phyloP scores from a whole-genome alignment of 164 flowering plant genomes.

The Vitis cinerea region DNA sequence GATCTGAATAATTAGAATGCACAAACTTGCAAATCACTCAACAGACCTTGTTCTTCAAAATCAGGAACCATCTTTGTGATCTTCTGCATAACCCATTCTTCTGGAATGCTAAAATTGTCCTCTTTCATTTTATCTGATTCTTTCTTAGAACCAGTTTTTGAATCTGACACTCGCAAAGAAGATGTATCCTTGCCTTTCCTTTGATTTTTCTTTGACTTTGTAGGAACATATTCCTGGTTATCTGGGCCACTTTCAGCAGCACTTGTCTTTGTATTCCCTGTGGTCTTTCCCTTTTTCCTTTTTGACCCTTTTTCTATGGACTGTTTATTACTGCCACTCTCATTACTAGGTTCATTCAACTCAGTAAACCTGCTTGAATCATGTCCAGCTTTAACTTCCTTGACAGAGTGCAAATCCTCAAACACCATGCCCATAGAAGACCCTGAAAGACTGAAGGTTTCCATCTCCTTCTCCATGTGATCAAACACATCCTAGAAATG shows the following conservation, averaged over 20 bases:
- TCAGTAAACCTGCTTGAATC: constrained; percentile 36
- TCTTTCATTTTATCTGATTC: constrained; percentile 42
- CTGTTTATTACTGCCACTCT: constrained; percentile 40
- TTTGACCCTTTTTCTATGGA: constrained; percentile 63
- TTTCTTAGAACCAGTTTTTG: constrained; percentile 55
- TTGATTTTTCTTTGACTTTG: constrained; percentile 77
- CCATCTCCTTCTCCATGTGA: constrained; percentile 64
- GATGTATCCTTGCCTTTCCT: constrained; percentile 61
- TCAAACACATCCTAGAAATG: constrained; percentile 58
- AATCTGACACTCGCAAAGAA: constrained; percentile 44
- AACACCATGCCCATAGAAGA: constrained; percentile 22
- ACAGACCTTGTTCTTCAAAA: constrained; percentile 74
- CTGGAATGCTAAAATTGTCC: constrained; percentile 46
- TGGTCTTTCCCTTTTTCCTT: constrained; percentile 77
- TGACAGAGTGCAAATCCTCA: constrained; percentile 26
- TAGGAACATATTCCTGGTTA: constrained; percentile 44
- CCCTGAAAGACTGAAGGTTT: constrained; percentile 35
- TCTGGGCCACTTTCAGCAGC: constrained; percentile 49
- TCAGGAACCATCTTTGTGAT: constrained; percentile 62
- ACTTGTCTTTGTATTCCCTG: constrained; percentile 43
- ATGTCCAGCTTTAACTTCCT: constrained; percentile 44
- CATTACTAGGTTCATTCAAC: constrained; percentile 44
- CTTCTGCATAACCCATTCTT: constrained; percentile 73
- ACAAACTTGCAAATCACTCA: neutral
- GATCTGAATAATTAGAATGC: neutral